A percentile compares a stretch with the other conserved stretches of the same genome.
Evolutionary conservation across 1,139 yeast genomes (phyloP).

Genomic region (Martiniozyma asiatica): DNA sequence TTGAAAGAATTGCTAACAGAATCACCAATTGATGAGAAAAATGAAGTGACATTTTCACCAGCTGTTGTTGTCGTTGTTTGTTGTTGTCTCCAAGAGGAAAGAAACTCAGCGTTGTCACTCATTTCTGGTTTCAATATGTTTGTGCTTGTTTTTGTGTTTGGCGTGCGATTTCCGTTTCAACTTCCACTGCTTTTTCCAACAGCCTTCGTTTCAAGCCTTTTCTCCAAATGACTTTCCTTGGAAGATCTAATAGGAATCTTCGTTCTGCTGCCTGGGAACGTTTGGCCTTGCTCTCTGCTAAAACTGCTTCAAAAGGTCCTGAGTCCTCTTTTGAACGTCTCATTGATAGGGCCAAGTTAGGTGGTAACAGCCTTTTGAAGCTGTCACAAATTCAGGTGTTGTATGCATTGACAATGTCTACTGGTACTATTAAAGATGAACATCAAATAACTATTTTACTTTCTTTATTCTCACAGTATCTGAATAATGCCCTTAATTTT

Average conservation of each 20-base stretch:
- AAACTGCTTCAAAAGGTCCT: conserved; percentile 7
- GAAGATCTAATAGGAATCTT: conserved; percentile 24
- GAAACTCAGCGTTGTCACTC: conserved; percentile 7
- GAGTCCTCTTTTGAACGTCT: no score
- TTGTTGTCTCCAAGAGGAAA: conserved; percentile 8
- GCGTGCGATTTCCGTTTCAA: conserved; percentile 13
- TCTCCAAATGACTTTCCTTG: no score
- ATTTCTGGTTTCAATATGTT: no score
- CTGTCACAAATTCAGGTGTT: conserved; percentile 73
- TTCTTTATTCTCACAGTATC: conserved; percentile 43
- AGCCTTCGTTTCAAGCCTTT: no score
- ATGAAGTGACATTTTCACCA: conserved; percentile 5
- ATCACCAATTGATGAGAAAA: conserved; percentile 17
- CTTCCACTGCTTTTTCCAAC: background rate
- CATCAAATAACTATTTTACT: conserved; percentile 42
- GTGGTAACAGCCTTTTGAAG: no score
- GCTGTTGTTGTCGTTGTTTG: conserved; percentile 2
- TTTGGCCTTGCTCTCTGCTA: conserved; percentile 29
- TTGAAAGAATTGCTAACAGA: conserved; percentile 14
- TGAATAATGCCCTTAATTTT: conserved; percentile 49
- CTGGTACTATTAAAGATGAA: conserved; percentile 29
- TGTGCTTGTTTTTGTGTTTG: conserved; percentile 12
- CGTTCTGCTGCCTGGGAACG: conserved; percentile 52
- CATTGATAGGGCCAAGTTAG: no score
- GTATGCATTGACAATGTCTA: conserved; percentile 50